phyloP scores from a whole-genome alignment of 768 basidiomycete genomes.

The Scleroderma citrinum region DNA sequence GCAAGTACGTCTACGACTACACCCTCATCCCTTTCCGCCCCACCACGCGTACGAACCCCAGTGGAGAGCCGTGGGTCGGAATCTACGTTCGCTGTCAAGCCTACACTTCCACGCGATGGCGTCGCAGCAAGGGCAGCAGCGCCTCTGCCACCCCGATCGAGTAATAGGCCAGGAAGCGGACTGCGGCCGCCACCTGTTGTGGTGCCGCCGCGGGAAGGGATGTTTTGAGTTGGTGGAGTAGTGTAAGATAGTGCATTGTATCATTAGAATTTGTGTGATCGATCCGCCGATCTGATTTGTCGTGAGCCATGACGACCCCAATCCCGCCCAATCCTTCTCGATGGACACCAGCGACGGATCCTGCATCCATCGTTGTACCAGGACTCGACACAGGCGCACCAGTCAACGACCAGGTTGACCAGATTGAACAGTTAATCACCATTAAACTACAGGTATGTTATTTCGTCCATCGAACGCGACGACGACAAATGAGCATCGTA shows the following conservation, averaged over 20 bases:
- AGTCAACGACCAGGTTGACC: constrained; percentile 80
- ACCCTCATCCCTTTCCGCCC: constrained; percentile 22
- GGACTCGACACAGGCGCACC: constrained; percentile 68
- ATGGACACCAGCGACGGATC: constrained; percentile 64
- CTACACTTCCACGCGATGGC: constrained; percentile 25
- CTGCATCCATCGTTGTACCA: constrained; percentile 58
- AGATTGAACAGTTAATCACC: constrained; percentile 94
- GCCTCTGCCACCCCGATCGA: constrained; percentile 59
- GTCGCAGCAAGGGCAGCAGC: constrained; percentile 28
- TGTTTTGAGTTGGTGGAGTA: constrained; percentile 42
- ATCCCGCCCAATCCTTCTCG: constrained; percentile 58
- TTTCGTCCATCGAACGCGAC: neutral
- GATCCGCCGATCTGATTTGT: too few relatives aligned
- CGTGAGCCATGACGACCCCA: constrained; percentile 24
- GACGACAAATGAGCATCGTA: constrained; percentile 25
- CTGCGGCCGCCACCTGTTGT: constrained; percentile 45
- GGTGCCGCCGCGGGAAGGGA: constrained; percentile 52
- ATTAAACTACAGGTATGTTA: constrained; percentile 73
- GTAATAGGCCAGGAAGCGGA: constrained; percentile 57
- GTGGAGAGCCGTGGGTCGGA: constrained; percentile 26
- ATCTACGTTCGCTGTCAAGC: constrained; percentile 8
- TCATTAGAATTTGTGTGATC: neutral
- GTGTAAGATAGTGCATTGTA: neutral
- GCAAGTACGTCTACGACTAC: constrained; percentile 10
- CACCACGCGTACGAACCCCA: constrained; percentile 20